Conservation (phyloP, 2,329 filamentous ascomycete genomes). For the Tricladium varicosporioides region DNA sequence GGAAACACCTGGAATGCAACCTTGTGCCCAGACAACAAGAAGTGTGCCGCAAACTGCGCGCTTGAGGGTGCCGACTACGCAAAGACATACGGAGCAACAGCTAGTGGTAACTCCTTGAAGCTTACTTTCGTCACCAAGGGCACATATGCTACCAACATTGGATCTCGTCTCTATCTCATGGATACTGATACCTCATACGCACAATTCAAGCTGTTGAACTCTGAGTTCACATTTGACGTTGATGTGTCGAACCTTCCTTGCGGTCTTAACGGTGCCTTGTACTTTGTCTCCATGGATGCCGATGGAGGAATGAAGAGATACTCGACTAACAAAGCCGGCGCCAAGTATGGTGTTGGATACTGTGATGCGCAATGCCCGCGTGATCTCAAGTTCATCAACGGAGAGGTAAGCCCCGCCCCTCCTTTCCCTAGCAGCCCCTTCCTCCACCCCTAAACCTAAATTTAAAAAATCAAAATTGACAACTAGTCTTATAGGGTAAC, state of each 20-base stretch:
- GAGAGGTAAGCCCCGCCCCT: constrained; percentile 37
- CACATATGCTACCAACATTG: constrained; percentile 40
- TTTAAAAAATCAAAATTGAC: constrained; percentile 5
- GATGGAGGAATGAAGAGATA: constrained; percentile 57
- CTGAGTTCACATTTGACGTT: constrained; percentile 71
- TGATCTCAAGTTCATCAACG: constrained; percentile 53
- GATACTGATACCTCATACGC: constrained; percentile 55
- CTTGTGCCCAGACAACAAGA: constrained; percentile 42
- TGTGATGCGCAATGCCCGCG: constrained; percentile 59
- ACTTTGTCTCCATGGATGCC: constrained; percentile 61
- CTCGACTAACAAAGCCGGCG: constrained; percentile 53
- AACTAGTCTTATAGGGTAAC: constrained; percentile 45
- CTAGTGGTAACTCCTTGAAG: constrained; percentile 49
- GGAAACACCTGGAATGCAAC: constrained; percentile 41
- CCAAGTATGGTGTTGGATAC: constrained; percentile 61
- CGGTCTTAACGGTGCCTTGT: constrained; percentile 70
- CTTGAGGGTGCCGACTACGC: constrained; percentile 53
- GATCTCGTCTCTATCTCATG: constrained; percentile 64
- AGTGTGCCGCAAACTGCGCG: constrained; percentile 49
- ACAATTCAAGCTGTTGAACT: constrained; percentile 61
- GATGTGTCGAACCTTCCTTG: constrained; percentile 69
- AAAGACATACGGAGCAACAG: constrained; percentile 51
- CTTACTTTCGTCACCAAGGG: constrained; percentile 56
- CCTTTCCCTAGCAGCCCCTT: not conserved
- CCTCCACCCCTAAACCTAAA: not conserved